Evolutionary conservation across 2,329 filamentous ascomycete genomes (phyloP).

Genomic region (Aspergillus ustus): DNA sequence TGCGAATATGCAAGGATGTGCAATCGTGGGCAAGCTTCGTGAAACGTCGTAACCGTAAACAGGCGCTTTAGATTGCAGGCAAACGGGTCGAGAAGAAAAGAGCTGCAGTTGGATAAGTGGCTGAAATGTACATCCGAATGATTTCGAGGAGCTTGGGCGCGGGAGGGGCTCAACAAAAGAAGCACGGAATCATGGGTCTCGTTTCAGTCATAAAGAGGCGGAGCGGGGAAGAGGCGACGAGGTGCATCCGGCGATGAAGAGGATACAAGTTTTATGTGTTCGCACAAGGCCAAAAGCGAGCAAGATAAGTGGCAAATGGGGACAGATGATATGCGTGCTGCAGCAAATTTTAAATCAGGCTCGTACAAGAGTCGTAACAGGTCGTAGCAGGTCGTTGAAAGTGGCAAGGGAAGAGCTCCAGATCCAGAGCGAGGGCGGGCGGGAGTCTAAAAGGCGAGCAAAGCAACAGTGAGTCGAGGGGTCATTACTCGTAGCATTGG

Average conservation of each 20-base stretch:
- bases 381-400: constrained; percentile 38
- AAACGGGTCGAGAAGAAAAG: constrained; percentile 27
- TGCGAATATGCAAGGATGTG: constrained; percentile 32
- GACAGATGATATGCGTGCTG: constrained; percentile 18
- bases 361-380: constrained; percentile 29
- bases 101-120: constrained; percentile 10
- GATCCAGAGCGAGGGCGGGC: constrained; percentile 5
- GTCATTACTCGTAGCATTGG: constrained; percentile 24
- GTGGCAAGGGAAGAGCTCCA: constrained; percentile 10
- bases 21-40: constrained; percentile 38
- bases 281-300: neutral
- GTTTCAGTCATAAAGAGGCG: constrained; percentile 50
- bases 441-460: constrained; percentile 22
- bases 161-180: constrained; percentile 29
- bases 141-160: constrained; percentile 22
- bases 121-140: constrained; percentile 32
- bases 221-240: constrained; percentile 31
- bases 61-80: constrained; percentile 29
- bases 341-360: constrained; percentile 21
- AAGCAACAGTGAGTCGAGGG: constrained; percentile 21
- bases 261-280: constrained; percentile 1
- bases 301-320: constrained; percentile 2
- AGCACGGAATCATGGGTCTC: constrained; percentile 45
- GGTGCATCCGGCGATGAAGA: constrained; percentile 26
- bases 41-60: constrained; percentile 38